phyloP scores from a whole-genome alignment of 1,284 basidiomycete genomes.

The Peniophora sp. region DNA sequence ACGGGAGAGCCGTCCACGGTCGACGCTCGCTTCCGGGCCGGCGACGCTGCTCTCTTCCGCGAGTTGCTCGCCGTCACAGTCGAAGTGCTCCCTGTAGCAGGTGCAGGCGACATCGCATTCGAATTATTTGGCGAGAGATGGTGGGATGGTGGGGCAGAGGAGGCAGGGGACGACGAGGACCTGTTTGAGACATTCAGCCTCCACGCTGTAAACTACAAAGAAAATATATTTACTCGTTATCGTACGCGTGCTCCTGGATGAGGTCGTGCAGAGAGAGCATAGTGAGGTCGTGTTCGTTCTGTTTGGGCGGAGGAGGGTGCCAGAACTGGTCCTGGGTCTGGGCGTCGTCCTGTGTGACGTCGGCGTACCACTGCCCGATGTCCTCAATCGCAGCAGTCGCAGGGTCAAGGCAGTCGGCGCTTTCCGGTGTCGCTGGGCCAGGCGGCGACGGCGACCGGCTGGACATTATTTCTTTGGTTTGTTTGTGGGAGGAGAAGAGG shows the following conservation, averaged over 20 bases:
- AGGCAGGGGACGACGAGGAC: conserved; percentile 7
- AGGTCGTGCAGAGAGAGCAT: conserved; percentile 63
- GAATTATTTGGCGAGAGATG: conserved; percentile 11
- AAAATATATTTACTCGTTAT: conserved; percentile 44
- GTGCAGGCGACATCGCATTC: neutral
- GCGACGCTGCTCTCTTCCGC: conserved; percentile 27
- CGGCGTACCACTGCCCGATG: no score
- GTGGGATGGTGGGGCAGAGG: conserved; percentile 1
- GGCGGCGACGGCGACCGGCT: no score
- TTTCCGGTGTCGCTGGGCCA: no score
- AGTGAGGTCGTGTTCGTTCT: conserved; percentile 32
- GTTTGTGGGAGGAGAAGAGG: no score
- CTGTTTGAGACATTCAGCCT: conserved; percentile 4
- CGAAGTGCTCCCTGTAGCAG: neutral
- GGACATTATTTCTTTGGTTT: no score
- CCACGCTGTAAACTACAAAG: conserved; percentile 9
- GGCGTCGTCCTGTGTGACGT: no score
- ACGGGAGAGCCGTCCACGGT: conserved; percentile 41
- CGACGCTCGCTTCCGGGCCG: conserved; percentile 37
- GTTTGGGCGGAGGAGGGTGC: conserved; percentile 1
- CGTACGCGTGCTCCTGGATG: conserved; percentile 61
- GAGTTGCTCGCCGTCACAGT: conserved; percentile 42
- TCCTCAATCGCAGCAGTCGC: no score
- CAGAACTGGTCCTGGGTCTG: no score
- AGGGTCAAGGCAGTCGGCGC: no score